These are phyloP conservation scores for Sonneratia alba DNA, from an alignment of 345 rosid genomes.

Conservation along the genomic window DNA sequence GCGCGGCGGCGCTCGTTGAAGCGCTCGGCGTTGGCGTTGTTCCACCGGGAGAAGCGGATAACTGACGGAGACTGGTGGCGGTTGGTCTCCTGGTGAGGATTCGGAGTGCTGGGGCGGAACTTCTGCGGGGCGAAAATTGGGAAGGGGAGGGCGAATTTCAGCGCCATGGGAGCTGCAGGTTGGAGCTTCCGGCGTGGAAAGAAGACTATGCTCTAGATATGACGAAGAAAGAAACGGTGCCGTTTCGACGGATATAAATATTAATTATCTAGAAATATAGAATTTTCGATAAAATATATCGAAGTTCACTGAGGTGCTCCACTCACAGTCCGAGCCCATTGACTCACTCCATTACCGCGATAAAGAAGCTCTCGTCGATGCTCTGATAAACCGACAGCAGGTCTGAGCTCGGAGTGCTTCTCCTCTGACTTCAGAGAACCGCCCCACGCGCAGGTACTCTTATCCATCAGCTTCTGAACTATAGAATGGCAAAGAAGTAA, in stretches of 20 bases:
- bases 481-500: neutral
- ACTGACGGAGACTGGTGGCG: slow-evolving; percentile 32
- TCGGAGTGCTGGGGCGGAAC: slow-evolving; percentile 13
- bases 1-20: slow-evolving; percentile 56
- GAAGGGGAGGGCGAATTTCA: slow-evolving; percentile 47
- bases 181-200: neutral
- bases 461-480: neutral
- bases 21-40: slow-evolving; percentile 57
- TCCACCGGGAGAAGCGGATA: slow-evolving; percentile 67
- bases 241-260: neutral
- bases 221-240: neutral
- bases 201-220: neutral
- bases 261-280: neutral
- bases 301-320: neutral
- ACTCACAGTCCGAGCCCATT: neutral
- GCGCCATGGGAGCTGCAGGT: slow-evolving; percentile 18
- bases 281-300: neutral
- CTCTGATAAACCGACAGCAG: neutral
- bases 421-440: neutral
- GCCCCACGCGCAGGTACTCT: neutral
- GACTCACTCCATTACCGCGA: neutral
- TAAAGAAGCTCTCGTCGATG: neutral
- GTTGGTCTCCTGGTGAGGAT: slow-evolving; percentile 8
- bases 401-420: neutral
- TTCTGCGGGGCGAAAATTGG: slow-evolving; percentile 52